Evolutionary conservation across 495 filamentous ascomycete species (phyloP), one percentile per base, ranked within the genome.

Genomic region (Penicillium alfredii): DNA sequence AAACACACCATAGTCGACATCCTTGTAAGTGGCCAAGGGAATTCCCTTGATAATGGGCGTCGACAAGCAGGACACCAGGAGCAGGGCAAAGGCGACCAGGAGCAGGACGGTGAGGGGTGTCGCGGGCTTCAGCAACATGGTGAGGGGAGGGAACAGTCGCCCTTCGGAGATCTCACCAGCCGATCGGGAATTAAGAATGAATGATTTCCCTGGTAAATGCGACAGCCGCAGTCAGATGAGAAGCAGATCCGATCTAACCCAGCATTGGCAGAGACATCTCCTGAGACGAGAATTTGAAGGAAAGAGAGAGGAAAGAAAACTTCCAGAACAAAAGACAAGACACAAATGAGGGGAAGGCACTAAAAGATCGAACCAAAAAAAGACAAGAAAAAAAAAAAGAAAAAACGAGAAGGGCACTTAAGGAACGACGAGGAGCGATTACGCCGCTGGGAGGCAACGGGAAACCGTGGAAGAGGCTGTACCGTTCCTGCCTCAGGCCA

Each of bases 51-150:
- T 79, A 45, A 98, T 86, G 8, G 92, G 92, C 0, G 88, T 89
- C n/a, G 88, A 94, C 13, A 98, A 61, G 23, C 87, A 84, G n/a
- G 88, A 84, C 13, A 98, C 69, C 4, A 96, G 65, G 13, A 98
- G 70, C 19, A 96, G 71, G 32, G 67, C 80, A 66, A 98, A 97
- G 40, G 90, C 88, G 51, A 77, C 68, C 36, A 94, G 76, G 35
- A 96, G 81, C 52, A 97, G 68, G 41, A 94, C 64, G 46, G 87
- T 81, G 55, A 98, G 70, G 42, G 92, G 90, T 24, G 92, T 98
- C 52, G 92, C 92, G 33, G 92, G 92, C 47, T 90, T 86, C 58
- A 97, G 61, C 61, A 83, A 72, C 58, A 67, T 74, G 59, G 40
- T 48, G 53, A 51, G 38, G 45, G 36, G 33, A 40, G 36, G 42